Conservation (phyloP, 495 filamentous ascomycete species). For the Xylaria grammica region DNA sequence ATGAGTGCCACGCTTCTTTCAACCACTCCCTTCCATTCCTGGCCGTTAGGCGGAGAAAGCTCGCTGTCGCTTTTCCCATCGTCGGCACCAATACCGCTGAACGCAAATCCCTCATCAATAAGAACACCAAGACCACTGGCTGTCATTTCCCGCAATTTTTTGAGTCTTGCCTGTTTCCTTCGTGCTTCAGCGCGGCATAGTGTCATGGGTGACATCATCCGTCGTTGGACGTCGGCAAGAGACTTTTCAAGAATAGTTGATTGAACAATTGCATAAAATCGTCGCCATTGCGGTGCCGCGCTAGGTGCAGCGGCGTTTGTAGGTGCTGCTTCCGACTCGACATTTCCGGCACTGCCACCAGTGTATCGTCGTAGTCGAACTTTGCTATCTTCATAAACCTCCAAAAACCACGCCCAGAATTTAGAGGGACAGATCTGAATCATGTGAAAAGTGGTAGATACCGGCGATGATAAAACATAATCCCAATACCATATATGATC, state of each 20-base stretch:
- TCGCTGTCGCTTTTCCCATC: conserved; percentile 43
- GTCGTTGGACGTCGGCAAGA: conserved; percentile 61
- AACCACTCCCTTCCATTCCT: conserved; percentile 74
- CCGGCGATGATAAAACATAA: conserved; percentile 72
- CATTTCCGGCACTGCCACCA: conserved; percentile 15
- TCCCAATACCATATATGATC: conserved; percentile 95
- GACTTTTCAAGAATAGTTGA: conserved; percentile 70
- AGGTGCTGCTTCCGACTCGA: conserved; percentile 23
- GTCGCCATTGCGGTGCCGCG: conserved; percentile 64
- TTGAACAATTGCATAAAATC: conserved; percentile 81
- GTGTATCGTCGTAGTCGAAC: conserved; percentile 49
- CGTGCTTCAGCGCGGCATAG: conserved; percentile 71
- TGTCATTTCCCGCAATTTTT: conserved; percentile 71
- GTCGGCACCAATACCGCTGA: conserved; percentile 43
- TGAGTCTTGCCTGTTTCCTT: conserved; percentile 69
- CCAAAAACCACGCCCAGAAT: conserved; percentile 68
- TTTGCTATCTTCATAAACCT: conserved; percentile 64
- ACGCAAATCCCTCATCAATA: conserved; percentile 77
- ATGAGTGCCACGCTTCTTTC: conserved; percentile 77
- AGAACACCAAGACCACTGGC: conserved; percentile 88
- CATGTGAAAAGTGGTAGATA: conserved; percentile 74
- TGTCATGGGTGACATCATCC: conserved; percentile 72
- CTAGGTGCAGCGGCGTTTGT: conserved; percentile 25
- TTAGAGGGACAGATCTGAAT: conserved; percentile 80
- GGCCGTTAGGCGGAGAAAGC: conserved; percentile 44